phyloP scores from a whole-genome alignment of 352 stramenopile genomes.

The Plasmopara halstedii region DNA sequence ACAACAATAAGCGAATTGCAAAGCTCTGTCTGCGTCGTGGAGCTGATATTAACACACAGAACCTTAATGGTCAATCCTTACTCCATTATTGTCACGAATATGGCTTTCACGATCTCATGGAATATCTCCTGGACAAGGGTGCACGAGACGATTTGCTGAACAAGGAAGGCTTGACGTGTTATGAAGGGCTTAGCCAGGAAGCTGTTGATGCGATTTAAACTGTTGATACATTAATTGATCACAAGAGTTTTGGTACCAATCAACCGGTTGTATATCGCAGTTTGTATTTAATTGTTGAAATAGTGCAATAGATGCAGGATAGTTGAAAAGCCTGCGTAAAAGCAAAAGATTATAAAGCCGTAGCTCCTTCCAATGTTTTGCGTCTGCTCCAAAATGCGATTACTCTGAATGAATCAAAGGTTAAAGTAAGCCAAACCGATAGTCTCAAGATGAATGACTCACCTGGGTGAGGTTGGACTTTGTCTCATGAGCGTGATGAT shows the following conservation, averaged over 20 bases:
- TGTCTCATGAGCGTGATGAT: conserved; percentile 58
- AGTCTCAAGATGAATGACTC: no score
- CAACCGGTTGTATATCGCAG: no score
- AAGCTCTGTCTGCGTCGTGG: conserved; percentile 91
- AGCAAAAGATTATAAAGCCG: conserved; percentile 84
- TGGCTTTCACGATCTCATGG: conserved; percentile 89
- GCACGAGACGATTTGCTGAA: conserved; percentile 89
- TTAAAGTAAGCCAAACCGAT: not conserved
- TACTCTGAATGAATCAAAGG: conserved; percentile 33
- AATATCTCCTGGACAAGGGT: conserved; percentile 94
- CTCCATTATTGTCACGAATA: conserved; percentile 93
- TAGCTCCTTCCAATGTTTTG: conserved; percentile 68
- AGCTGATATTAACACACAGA: conserved; percentile 91
- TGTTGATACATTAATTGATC: not conserved
- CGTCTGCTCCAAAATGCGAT: conserved; percentile 65
- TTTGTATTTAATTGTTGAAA: conserved; percentile 57
- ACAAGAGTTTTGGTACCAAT: no score
- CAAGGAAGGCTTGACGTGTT: conserved; percentile 91
- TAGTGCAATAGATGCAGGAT: conserved; percentile 76
- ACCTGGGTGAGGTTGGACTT: conserved; percentile 71
- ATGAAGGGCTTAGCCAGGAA: conserved; percentile 88
- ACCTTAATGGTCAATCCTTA: conserved; percentile 88
- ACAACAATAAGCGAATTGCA: conserved; percentile 94
- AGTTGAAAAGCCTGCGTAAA: conserved; percentile 65
- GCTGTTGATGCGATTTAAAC: conserved; percentile 64